Evolutionary conservation across 805 yeast genomes (phyloP), one percentile per base, ranked within the genome.

Genomic region (Ogataea pilisensis): DNA sequence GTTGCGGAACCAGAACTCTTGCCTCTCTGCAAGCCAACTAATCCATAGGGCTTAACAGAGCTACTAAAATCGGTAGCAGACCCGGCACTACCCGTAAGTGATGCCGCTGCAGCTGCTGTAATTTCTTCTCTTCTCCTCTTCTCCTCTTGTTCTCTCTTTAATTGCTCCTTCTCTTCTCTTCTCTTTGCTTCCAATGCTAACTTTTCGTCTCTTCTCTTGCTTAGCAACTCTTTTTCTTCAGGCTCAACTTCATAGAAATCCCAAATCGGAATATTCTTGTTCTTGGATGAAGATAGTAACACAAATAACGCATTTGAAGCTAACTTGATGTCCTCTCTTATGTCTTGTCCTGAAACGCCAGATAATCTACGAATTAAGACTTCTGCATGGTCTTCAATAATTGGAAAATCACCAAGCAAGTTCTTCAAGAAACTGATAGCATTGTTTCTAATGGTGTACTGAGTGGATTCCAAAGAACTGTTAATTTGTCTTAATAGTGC

Each of bases 371-470:
- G 63, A 7, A 72, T 60, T 2, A 89, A 54, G 6, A 54, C 42
- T 40, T 75, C 78, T 26, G 88, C 81, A 42, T 85, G 90, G 22
- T 73, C 79, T 38, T 78, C 80, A 12, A 85, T 74, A 9, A 71
- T 65, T 0, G 96, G 95, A 56, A 78, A 88, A 13, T 74, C 70
- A 2, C 73, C 71, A 16, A 82, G 63, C 18, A 60, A 38, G 49
- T 78, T 79, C 55, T 82, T 86, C 66, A 89, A 66, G 51, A 87
- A 77, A 1, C 85, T 82, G 43, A 89, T 85, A 3, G 87, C 76
- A 61, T 89, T 90, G 41, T 89, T 76, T 38, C 93, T 73, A 2
- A 85, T 80, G 78, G 85, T 83, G 58, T 88, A 90, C 41, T 82
- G 83, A 3, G 65, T 58, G 6, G 75, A 71, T 16, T 58, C 53